Evolutionary conservation across 176 grass and related monocot species (phyloP).

Genomic region (Alloteropsis semialata): DNA sequence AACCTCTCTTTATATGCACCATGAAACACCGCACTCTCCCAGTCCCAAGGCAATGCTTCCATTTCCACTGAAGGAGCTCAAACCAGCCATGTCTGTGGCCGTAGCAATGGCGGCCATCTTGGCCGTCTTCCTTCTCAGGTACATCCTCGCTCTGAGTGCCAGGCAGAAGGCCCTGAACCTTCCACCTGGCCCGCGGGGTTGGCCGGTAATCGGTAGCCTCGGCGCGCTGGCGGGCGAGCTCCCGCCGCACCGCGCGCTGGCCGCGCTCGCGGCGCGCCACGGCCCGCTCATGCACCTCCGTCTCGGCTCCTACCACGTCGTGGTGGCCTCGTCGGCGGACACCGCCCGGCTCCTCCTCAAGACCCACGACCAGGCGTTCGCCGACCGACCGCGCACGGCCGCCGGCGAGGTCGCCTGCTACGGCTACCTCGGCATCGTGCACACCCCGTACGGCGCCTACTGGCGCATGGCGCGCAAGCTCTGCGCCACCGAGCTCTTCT

Average conservation of each 20-base stretch:
- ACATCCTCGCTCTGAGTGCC: neutral
- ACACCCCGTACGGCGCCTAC: constrained; percentile 60
- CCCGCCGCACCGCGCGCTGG: constrained; percentile 61
- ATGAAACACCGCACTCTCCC: neutral
- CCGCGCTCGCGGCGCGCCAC: constrained; percentile 40
- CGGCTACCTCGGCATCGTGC: constrained; percentile 53
- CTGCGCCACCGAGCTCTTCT: constrained; percentile 67
- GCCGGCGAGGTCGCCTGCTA: constrained; percentile 50
- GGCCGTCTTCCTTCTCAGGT: constrained; percentile 3
- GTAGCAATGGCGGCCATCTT: constrained; percentile 6
- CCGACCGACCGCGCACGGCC: constrained; percentile 40
- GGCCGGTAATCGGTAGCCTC: constrained; percentile 68
- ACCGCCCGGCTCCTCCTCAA: constrained; percentile 61
- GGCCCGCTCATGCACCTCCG: constrained; percentile 63
- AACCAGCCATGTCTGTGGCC: neutral
- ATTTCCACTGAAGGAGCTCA: constrained; percentile 21
- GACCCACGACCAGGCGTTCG: constrained; percentile 56
- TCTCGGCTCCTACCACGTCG: constrained; percentile 51
- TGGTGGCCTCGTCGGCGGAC: constrained; percentile 60
- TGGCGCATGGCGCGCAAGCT: constrained; percentile 60
- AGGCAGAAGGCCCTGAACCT: constrained; percentile 14
- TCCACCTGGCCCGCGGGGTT: constrained; percentile 58
- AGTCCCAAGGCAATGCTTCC: neutral
- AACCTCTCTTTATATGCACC: neutral
- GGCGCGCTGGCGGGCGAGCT: constrained; percentile 10